Base-by-base conservation (phyloP, 352 stramenopile genomes). In the Peronospora tabacina region DNA sequence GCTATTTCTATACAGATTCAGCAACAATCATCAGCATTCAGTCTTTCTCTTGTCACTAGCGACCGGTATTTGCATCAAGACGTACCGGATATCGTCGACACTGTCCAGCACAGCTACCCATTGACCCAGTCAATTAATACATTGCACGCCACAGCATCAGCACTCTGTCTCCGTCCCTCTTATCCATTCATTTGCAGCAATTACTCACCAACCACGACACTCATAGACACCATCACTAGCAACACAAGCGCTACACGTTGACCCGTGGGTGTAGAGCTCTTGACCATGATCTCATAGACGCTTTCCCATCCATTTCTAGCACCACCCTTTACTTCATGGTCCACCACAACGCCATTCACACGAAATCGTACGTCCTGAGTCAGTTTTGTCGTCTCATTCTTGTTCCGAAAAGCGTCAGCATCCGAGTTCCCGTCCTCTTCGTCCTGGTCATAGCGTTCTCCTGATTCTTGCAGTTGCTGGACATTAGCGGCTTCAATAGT, bases 301-400 rank as follows among this genome's bases (percentile, higher is more conserved):
- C 61, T 49, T 37, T 82, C 66, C 64, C 74, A 85, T 38, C 53
- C 57, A 33, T n/a, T 55, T 45, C 46, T 63, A 19, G 66, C 60
- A n/a, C 71, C 79, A n/a, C 79, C 75, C 30, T 67, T 72, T 32
- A 90, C 72, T 47, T 90, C 79, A 20, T 67, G 63, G 52, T 87
- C 79, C 9, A 90, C 72, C 2, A 84, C 64, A 32, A 90, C 86
- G 26, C 72, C 79, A 30, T 86, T 87, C 26, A 87, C 78, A n/a
- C 75, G 75, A 52, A 84, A 84, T 5, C 34, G 66, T 19, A 60
- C 35, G 44, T 90, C 79, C 32, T 76, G 58, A 7, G 22, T 45
- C 34, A 66, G 15, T 2, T 43, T 54, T 7, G 58, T 38, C 15
- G 19, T 49, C 16, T 61, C 47, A 28, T 52, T 33, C 42, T 66